Base-by-base conservation (phyloP, 257 asterid species). In the Solanum peruvianum region DNA sequence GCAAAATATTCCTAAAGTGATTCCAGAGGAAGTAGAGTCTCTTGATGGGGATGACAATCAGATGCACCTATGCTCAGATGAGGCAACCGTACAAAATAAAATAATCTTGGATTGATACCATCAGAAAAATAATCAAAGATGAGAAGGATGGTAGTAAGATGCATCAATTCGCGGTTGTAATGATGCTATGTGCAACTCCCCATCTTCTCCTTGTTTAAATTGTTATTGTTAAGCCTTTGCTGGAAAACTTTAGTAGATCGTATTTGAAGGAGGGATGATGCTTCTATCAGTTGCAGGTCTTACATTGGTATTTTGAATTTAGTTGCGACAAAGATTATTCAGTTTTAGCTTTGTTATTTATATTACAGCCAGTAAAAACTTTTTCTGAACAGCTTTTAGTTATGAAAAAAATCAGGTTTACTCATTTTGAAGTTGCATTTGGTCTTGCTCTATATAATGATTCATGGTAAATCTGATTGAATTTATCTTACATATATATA, bases 1-100 rank as follows among this genome's bases (percentile, higher is more conserved):
- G 7, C 87, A 88, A 70, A 87, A 85, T 87, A 84, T 88, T 67
- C 98, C 97, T 6, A 72, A 14, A 41, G 95, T 96, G 87, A 93
- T 90, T 83, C 93, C 95, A 3, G 97, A 93, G 18, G 67, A 58
- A 47, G 56, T 64, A 70, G 91, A 89, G 83, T 75, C 87, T 80
- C 44, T 82, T 56, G 58, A 86, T 33, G 64, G 7, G 44, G 16
- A 49, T 49, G 85, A 8, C 42, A 80, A 49, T 80, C 9, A 47
- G 44, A 47, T 31, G 31, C 44, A 80, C 25, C 29, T 27, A 47
- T 47, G 31, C 41, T 15, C 66, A 14, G 25, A 78, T 25, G 39
- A 27, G 66, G 31, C 84, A 27, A 77, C 9, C 47, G 70, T 64
- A 21, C 49, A 64, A 29, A 64, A 33, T 5, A 11, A 25, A 64